Percentiles rank a stretch among this genome's conserved stretches.
phyloP scores from a whole-genome alignment of 1,284 basidiomycete species.

The Fomitopsis schrenkii region DNA sequence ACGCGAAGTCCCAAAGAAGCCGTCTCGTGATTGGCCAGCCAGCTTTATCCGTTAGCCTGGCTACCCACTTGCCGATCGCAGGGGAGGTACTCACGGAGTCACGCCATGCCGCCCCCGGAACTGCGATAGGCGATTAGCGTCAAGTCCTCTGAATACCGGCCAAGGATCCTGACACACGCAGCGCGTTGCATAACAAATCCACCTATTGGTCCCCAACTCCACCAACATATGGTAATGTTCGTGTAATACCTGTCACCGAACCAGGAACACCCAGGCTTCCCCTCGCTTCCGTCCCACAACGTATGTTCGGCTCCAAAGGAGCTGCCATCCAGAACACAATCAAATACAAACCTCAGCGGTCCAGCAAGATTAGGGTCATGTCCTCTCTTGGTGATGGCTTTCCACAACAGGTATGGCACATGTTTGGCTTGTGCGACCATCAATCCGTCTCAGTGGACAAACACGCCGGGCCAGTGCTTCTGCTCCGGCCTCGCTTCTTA shows the following conservation, averaged over 20 bases:
- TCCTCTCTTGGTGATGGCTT: slow-evolving; percentile 3
- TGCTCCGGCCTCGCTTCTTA: neutral
- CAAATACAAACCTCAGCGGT: slow-evolving; percentile 1
- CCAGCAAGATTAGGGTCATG: slow-evolving; percentile 7
- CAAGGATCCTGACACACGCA: neutral
- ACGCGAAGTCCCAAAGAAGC: neutral
- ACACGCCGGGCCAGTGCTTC: slow-evolving; percentile 1
- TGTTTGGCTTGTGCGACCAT: neutral
- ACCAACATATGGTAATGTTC: neutral
- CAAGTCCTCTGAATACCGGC: neutral
- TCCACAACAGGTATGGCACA: slow-evolving; percentile 3
- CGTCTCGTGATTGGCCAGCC: neutral
- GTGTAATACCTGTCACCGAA: neutral
- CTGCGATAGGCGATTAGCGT: slow-evolving; percentile 7
- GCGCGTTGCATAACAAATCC: neutral
- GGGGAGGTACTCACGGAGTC: neutral
- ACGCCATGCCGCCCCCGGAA: slow-evolving; percentile 5
- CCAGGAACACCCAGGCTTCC: slow-evolving; percentile 4
- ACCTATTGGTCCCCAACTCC: neutral
- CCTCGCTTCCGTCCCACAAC: neutral
- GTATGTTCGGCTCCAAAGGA: slow-evolving; percentile 1
- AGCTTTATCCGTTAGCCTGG: neutral
- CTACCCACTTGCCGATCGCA: neutral
- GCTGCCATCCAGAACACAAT: neutral
- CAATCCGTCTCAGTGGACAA: slow-evolving; percentile 1